Evolutionary conservation across 305 asterid species (phyloP).

Genomic region (Fraxinus dipetala): DNA sequence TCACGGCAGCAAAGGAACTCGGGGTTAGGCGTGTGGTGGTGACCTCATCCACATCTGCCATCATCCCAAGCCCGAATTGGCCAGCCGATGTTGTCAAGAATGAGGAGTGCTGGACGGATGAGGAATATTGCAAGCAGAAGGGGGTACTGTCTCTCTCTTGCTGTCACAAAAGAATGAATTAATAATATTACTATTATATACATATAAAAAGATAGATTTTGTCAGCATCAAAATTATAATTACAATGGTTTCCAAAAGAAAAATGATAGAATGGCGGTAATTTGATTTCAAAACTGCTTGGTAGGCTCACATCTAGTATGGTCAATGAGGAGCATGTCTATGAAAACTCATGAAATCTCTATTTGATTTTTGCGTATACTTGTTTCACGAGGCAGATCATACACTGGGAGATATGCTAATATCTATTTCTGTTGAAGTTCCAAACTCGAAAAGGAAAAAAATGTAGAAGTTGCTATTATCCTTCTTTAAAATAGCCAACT

Average conservation of each 20-base stretch:
- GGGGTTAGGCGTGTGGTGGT: constrained; percentile 87
- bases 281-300: not conserved
- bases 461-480: not conserved
- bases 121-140: constrained; percentile 67
- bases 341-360: not conserved
- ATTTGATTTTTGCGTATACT: not conserved
- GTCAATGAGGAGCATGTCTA: not conserved
- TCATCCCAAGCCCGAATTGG: constrained; percentile 66
- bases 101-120: constrained; percentile 90
- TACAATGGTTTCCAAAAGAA: not conserved
- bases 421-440: not conserved
- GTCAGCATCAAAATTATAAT: not conserved
- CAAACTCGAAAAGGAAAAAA: not conserved
- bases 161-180: not conserved
- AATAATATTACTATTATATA: not conserved
- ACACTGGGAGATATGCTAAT: not conserved
- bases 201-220: not conserved
- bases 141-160: constrained; percentile 44
- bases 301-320: not conserved
- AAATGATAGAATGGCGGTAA: not conserved
- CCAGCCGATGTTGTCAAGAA: constrained; percentile 60
- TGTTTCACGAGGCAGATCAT: not conserved
- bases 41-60: constrained; percentile 72
- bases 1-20: constrained; percentile 75
- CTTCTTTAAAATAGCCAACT: not conserved